Conservation (phyloP, 108 stramenopile species). For the Mayamaea pseudoterrestris region DNA sequence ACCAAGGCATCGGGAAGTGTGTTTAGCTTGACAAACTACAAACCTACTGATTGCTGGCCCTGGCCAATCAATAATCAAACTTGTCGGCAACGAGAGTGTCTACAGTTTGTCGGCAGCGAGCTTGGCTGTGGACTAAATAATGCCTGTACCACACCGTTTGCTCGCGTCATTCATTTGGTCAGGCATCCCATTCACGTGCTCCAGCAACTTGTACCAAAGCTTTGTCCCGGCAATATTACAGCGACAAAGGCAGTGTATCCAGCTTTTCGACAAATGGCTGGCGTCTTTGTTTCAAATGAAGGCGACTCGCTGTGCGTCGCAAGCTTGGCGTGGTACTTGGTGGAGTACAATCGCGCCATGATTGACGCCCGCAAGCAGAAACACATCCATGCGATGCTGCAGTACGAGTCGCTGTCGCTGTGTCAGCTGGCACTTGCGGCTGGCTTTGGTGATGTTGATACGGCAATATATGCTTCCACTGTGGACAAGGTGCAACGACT, state of each 20-base stretch:
- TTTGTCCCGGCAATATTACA: neutral
- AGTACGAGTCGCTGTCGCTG: neutral
- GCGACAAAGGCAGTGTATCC: neutral
- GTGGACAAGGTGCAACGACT: too few relatives aligned
- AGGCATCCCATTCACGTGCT: neutral
- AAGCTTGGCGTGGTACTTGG: neutral
- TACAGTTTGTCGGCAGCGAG: neutral
- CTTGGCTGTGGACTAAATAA: neutral
- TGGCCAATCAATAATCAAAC: too few relatives aligned
- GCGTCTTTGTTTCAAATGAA: neutral
- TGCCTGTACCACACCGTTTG: neutral
- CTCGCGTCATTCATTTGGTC: neutral
- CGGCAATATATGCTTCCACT: too few relatives aligned
- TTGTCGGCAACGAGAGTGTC: neutral
- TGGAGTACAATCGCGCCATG: conserved; percentile 7
- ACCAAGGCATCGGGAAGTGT: conserved; percentile 34
- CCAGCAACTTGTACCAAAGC: neutral
- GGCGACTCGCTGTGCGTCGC: neutral
- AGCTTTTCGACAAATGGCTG: neutral
- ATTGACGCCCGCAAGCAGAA: neutral
- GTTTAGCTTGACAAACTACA: neutral
- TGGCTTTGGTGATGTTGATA: conserved; percentile 1
- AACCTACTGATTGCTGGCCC: too few relatives aligned
- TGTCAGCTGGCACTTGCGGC: conserved; percentile 1
- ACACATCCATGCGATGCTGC: neutral